phyloP scores from a whole-genome alignment of 495 filamentous ascomycete genomes.

The Penicillium desertorum region DNA sequence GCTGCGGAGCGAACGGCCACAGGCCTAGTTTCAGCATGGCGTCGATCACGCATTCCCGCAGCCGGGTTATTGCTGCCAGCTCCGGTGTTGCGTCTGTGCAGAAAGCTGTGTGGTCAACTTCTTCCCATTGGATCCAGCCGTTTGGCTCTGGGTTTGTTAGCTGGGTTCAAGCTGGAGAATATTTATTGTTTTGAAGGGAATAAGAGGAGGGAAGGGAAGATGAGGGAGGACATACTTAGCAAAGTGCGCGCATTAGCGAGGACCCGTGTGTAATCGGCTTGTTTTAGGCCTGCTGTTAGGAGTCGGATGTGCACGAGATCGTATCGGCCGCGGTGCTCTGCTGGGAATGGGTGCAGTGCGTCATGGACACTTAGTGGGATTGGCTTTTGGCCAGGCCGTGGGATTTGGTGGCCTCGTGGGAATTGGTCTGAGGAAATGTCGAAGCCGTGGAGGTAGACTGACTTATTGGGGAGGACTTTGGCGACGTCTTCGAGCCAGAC shows the following conservation, averaged over 20 bases:
- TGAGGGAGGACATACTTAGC: constrained; percentile 29
- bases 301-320: constrained; percentile 40
- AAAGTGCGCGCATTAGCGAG: constrained; percentile 29
- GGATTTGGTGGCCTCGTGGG: constrained; percentile 15
- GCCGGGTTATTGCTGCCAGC: constrained; percentile 8
- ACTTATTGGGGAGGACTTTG: constrained; percentile 12
- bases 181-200: neutral
- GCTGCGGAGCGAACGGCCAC: constrained; percentile 15
- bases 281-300: constrained; percentile 28
- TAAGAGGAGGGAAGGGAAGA: neutral
- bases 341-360: constrained; percentile 30
- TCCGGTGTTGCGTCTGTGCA: constrained; percentile 18
- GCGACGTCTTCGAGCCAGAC: constrained; percentile 30
- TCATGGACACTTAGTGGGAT: constrained; percentile 33
- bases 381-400: neutral
- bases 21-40: constrained; percentile 21
- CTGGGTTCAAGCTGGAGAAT: neutral
- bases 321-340: constrained; percentile 28
- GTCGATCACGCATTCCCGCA: constrained; percentile 13
- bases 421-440: constrained; percentile 39
- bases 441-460: constrained; percentile 36
- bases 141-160: constrained; percentile 27
- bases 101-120: constrained; percentile 26
- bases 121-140: constrained; percentile 43
- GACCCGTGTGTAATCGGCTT: constrained; percentile 20